phyloP scores from a whole-genome alignment of 768 basidiomycete genomes.

The Austroboletus eburneus region DNA sequence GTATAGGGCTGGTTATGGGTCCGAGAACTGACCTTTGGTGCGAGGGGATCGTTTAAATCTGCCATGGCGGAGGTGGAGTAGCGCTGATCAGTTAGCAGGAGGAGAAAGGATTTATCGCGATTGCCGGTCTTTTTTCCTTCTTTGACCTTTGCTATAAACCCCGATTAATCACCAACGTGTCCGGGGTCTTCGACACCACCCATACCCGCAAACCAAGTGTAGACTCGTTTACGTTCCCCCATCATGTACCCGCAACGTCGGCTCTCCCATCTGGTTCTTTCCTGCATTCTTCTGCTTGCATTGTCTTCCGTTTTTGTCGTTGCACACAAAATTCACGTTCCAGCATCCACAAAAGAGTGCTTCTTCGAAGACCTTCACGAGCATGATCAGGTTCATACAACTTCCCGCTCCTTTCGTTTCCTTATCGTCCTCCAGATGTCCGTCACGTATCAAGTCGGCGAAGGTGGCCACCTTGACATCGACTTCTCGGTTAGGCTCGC shows the following conservation, averaged over 20 bases:
- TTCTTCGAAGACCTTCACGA: slow-evolving; percentile 93
- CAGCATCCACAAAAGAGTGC: slow-evolving; percentile 84
- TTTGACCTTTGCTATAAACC: slow-evolving; percentile 11
- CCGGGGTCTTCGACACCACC: slow-evolving; percentile 21
- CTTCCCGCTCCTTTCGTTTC: background rate
- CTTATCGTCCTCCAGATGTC: slow-evolving; percentile 69
- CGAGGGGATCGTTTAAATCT: slow-evolving; percentile 59
- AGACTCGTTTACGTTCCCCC: no score
- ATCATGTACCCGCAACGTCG: no score
- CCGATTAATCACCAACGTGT: slow-evolving; percentile 18
- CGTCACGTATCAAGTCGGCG: slow-evolving; percentile 97
- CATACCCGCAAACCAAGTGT: no score
- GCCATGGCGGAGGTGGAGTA: slow-evolving; percentile 41
- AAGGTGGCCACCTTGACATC: slow-evolving; percentile 94
- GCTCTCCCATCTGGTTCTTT: slow-evolving; percentile 38
- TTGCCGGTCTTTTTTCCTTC: no score
- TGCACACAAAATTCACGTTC: slow-evolving; percentile 70
- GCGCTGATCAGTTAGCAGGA: slow-evolving; percentile 11
- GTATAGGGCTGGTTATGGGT: background rate
- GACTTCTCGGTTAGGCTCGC: slow-evolving; percentile 80
- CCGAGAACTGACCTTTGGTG: slow-evolving; percentile 57
- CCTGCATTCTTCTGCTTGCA: slow-evolving; percentile 38
- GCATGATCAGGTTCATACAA: slow-evolving; percentile 79
- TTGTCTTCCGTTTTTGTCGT: slow-evolving; percentile 35
- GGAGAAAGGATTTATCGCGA: slow-evolving; percentile 23